Evolutionary conservation across 495 filamentous ascomycete genomes (phyloP), one percentile per base, ranked within the genome.

Genomic region (Bombardia bombarda): DNA sequence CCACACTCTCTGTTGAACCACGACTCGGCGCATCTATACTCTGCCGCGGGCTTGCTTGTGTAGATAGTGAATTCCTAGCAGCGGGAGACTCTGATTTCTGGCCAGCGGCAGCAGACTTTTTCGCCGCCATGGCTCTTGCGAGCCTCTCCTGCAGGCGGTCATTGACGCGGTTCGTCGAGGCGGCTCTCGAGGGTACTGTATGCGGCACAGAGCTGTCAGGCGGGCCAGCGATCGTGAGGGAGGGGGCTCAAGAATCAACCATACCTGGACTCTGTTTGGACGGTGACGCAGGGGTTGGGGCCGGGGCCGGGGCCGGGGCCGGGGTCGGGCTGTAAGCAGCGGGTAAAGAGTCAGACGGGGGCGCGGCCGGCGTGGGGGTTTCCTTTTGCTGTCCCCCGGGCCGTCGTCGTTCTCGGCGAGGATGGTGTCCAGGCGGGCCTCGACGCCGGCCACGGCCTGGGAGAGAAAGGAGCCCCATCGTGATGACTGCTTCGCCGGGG

Each of bases 401-500:
- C 6, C 38, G 8, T 68, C 75, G 14, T 85, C 79, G 24, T 81
- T 77, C 31, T 95, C 90, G 45, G 89, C 81, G 45, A 99, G 72
- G 41, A 99, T 95, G 36, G 77, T 86, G 60, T 99, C 92, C 31
- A 99, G 72, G 36, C 86, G 79, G 45, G 90, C 93, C 65, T 99
- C 92, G 35, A 99, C 84, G 30, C 88, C 87, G 21, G 89, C 88
- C 39, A 96, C 87, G 40, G 90, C 90, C 60, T 94, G 87, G 46
- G 86, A 84, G 36, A 99, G 71, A 55, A 98, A 86, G 22, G 82
- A 85, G 18, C 89, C 86, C 83, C 83, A 87, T 79, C 81, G 65
- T 43, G 75, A 62, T 23, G 38, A 32, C 47, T 50, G 26, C 51
- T 72, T 73, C 32, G 42, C 38, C 18, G 53, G 46, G 33, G 49